Evolutionary conservation across 768 basidiomycete species (phyloP).

Genomic region (Fistulinella prunicolor): DNA sequence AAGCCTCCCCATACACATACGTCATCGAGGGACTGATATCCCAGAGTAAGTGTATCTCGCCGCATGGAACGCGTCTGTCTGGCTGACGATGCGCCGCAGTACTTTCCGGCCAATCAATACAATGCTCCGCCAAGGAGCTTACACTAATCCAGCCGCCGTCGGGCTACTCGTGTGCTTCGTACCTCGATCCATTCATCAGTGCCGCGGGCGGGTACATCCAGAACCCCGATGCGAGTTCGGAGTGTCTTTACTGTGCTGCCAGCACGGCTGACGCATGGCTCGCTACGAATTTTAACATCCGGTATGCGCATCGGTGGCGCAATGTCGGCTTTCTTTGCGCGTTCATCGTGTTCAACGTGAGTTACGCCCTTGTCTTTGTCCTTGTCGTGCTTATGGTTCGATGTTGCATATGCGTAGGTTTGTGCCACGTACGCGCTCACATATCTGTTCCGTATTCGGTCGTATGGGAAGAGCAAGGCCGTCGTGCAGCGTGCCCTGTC

Average conservation of each 20-base stretch:
- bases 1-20: slow-evolving; percentile 52
- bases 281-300: slow-evolving; percentile 50
- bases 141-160: slow-evolving; percentile 48
- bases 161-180: slow-evolving; percentile 46
- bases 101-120: slow-evolving; percentile 46
- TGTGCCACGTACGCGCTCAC: slow-evolving; percentile 48
- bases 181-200: slow-evolving; percentile 41
- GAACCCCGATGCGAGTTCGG: slow-evolving; percentile 35
- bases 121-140: slow-evolving; percentile 62
- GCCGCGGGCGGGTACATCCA: slow-evolving; percentile 47
- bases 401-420: slow-evolving; percentile 33
- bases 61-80: background rate
- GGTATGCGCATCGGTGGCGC: slow-evolving; percentile 49
- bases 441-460: slow-evolving; percentile 52
- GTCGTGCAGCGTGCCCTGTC: background rate
- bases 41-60: slow-evolving; percentile 38
- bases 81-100: too few relatives aligned
- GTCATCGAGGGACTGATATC: slow-evolving; percentile 48
- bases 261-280: slow-evolving; percentile 56
- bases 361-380: too few relatives aligned
- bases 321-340: slow-evolving; percentile 46
- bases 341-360: slow-evolving; percentile 43
- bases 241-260: slow-evolving; percentile 55
- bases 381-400: background rate
- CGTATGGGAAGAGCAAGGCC: slow-evolving; percentile 13